Evolutionary conservation across 371 early-diverging fungal species (phyloP), one percentile per base, ranked within the genome.

Genomic region (Catenaria anguillulae): DNA sequence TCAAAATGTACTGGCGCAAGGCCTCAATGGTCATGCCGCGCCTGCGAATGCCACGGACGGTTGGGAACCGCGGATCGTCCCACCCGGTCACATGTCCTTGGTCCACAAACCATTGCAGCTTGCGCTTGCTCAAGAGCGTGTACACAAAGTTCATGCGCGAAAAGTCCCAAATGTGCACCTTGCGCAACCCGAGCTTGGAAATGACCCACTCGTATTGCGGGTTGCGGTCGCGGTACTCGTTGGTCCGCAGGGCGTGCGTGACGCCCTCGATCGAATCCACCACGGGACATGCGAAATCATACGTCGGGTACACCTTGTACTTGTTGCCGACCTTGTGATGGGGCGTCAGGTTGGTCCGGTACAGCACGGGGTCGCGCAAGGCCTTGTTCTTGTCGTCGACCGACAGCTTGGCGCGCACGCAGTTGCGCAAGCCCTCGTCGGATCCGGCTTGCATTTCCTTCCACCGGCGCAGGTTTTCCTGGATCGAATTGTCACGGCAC

Each of bases 21-120:
- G 95, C 99, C 67, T 95, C 92, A 70, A 99, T 90, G 50, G 95
- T 94, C 88, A 99, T 80, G 62, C 99, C 99, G 67, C 96, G 85
- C 65, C 99, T 91, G 63, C 84, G 85, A 71, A 99, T 98, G 64
- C 97, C 99, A 62, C 98, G 86, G 59, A 99, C 88, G 48, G 99
- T 99, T 33, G 99, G 98, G 87, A 99, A 89, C 66, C 99, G 84
- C 62, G 99, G 98, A 75, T 99, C 99, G 73, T 99, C 97, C 99
- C 99, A 99, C 34, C 99, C 99, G 58, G 73, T 67, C 23, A 99
- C 98, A 62, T 75, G 70, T 19, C 85, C 84, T 62, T 93, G 68
- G 62, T 98, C 88, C 37, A 99, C 98, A 67, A 99, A 93, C 90
- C 92, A 90, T 67, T 89, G 88, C 54, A 99, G 83, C 79, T 99